These are phyloP conservation scores for Oryza longistaminata DNA, from an alignment of 176 grass and related monocot species.

Conservation along the genomic window DNA sequence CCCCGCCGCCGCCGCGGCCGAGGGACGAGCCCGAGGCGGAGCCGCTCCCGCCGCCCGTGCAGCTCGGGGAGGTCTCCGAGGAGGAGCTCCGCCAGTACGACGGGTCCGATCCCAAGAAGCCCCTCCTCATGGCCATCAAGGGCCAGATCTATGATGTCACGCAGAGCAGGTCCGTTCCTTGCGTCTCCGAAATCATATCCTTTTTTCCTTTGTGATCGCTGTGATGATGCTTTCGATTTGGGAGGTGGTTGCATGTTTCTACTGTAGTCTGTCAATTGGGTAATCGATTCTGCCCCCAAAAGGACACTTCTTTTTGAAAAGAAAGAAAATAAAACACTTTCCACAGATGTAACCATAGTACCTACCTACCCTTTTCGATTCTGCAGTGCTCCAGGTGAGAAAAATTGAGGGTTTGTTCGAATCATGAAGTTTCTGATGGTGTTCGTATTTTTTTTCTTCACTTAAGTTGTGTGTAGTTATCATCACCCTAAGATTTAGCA, in stretches of 20 bases:
- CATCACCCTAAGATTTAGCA: background rate
- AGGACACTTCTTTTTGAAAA: background rate
- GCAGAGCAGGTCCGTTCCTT: constrained; percentile 58
- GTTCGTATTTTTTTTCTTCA: background rate
- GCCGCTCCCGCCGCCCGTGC: constrained; percentile 79
- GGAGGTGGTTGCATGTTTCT: background rate
- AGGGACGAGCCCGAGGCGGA: constrained; percentile 55
- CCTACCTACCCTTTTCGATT: background rate
- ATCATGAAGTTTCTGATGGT: background rate
- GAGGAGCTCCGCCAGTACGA: constrained; percentile 70
- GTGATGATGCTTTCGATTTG: background rate
- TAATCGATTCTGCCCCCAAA: background rate
- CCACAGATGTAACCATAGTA: background rate
- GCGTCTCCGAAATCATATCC: background rate
- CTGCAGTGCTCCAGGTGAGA: background rate
- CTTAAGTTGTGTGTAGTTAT: background rate
- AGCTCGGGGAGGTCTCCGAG: constrained; percentile 77
- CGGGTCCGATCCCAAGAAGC: constrained; percentile 61
- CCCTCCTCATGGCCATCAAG: constrained; percentile 82
- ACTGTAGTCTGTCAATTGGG: background rate
- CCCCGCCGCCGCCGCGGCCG: constrained; percentile 24
- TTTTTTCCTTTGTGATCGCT: background rate
- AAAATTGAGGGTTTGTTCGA: background rate
- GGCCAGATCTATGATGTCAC: constrained; percentile 84
- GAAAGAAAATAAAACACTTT: background rate